phyloP scores from a whole-genome alignment of 495 filamentous ascomycete genomes.

The Chaetomium fimeti region DNA sequence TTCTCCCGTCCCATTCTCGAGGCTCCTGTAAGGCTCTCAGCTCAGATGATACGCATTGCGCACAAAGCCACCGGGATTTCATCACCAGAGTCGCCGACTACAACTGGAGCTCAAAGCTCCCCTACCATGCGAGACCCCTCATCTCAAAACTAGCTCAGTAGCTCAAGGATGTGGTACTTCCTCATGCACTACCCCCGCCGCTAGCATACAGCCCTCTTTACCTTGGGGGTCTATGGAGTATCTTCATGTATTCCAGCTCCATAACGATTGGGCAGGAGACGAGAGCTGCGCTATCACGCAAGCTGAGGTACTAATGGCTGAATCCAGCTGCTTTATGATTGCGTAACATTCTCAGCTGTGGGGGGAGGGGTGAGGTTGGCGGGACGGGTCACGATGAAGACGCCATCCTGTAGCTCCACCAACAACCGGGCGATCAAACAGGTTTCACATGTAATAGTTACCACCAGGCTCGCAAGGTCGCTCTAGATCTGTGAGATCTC shows the following conservation, averaged over 20 bases:
- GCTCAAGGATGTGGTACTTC: background rate
- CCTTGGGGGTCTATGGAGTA: background rate
- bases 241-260: background rate
- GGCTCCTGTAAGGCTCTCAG: background rate
- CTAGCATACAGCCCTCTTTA: background rate
- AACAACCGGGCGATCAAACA: background rate
- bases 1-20: background rate
- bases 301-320: background rate
- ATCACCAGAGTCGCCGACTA: conserved; percentile 9
- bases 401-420: background rate
- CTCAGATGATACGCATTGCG: background rate
- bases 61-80: conserved; percentile 4
- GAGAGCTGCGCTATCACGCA: background rate
- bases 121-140: background rate
- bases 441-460: background rate
- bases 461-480: background rate
- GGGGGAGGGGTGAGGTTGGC: background rate
- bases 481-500: background rate
- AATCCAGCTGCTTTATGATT: background rate
- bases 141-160: too few species aligned
- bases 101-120: background rate
- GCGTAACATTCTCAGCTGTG: background rate
- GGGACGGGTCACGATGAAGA: background rate
- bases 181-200: background rate
- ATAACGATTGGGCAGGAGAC: background rate